These are phyloP conservation scores for Nannochloropsis salina DNA, from an alignment of 108 stramenopile genomes.

Conservation along the genomic window DNA sequence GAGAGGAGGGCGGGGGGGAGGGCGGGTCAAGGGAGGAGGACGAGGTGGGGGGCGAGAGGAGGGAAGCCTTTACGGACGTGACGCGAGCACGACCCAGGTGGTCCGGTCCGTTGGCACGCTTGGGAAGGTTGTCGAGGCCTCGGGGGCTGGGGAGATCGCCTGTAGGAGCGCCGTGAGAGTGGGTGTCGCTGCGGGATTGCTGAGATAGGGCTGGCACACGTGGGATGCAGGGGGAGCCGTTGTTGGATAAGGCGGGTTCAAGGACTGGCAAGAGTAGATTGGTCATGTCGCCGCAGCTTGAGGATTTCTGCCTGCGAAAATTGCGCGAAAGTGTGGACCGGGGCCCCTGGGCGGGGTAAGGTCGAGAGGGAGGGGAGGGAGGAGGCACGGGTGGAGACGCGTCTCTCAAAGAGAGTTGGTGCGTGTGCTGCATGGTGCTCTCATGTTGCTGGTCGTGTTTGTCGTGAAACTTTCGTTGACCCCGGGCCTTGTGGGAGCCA, in stretches of 20 bases:
- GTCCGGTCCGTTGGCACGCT: too few species aligned
- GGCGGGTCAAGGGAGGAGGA: too few species aligned
- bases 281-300: slow-evolving; percentile 9
- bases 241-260: not conserved
- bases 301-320: not conserved
- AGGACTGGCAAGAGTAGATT: not conserved
- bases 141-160: too few species aligned
- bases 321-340: not conserved
- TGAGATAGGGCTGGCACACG: not conserved
- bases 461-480: not conserved
- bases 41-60: too few species aligned
- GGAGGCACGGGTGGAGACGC: not conserved
- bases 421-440: not conserved
- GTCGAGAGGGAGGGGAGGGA: not conserved
- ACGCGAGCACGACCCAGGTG: too few species aligned
- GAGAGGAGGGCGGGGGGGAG: too few species aligned
- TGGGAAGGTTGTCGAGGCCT: too few species aligned
- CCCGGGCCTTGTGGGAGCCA: too few species aligned
- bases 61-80: too few species aligned
- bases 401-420: not conserved
- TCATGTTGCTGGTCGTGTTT: not conserved
- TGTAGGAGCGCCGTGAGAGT: too few species aligned
- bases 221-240: not conserved
- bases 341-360: not conserved
- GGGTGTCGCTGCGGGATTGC: too few species aligned